A percentile compares a stretch with the other conserved stretches of the same genome.
phyloP scores from a whole-genome alignment of 1,284 basidiomycete genomes.

The Polyporus tsugae region DNA sequence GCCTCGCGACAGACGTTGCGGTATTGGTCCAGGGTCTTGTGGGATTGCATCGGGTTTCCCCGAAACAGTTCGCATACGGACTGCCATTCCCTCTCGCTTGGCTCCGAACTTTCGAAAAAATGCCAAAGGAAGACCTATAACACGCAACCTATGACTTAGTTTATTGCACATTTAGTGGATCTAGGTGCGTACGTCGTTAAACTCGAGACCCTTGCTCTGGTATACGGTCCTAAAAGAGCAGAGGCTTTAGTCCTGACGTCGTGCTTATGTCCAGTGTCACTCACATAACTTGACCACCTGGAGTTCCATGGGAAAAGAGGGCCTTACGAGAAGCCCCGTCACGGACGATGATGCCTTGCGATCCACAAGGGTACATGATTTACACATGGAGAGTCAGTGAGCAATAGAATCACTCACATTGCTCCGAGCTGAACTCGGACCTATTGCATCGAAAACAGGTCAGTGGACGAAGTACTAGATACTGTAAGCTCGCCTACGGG shows the following conservation, averaged over 20 bases:
- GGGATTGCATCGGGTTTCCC: conserved; percentile 49
- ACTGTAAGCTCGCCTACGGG: conserved; percentile 42
- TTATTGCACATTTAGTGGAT: not conserved
- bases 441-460: not conserved
- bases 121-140: conserved; percentile 71
- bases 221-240: conserved; percentile 59
- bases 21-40: conserved; percentile 52
- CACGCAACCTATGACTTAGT: not conserved
- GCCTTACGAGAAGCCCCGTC: conserved; percentile 1
- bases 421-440: not conserved
- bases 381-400: too few relatives aligned
- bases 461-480: not conserved
- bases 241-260: not conserved
- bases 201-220: conserved; percentile 78
- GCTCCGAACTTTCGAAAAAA: conserved; percentile 70
- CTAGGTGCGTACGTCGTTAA: conserved; percentile 61
- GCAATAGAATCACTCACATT: too few relatives aligned
- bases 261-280: not conserved
- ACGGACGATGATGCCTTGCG: conserved; percentile 11
- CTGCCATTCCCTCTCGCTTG: conserved; percentile 61
- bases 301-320: not conserved
- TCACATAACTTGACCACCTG: not conserved
- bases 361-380: too few relatives aligned
- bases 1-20: conserved; percentile 68
- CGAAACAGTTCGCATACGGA: conserved; percentile 52